Evolutionary conservation across 768 basidiomycete species (phyloP), one percentile per base, ranked within the genome.

Genomic region (Baorangia bicolor): DNA sequence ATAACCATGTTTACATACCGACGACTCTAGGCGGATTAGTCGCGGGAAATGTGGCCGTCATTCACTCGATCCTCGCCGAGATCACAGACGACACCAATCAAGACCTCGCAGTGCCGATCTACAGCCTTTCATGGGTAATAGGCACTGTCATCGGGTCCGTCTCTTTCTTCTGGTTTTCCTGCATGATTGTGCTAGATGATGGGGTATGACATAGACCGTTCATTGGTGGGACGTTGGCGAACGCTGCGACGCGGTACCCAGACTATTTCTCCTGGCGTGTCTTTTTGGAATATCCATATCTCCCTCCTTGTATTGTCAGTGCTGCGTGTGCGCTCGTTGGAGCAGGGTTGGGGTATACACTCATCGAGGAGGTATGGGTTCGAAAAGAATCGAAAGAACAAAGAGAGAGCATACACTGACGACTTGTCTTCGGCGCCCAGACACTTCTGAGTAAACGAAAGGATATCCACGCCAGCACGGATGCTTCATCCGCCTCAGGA

Each of bases 31-130:
- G 82, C n/a, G 86, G 86, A n/a, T 64, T 84, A 23, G 77, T 82
- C 56, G 79, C 81, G 10, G 86, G 84, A 37, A 87, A 82, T 56
- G 68, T 82, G 38, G 83, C 84, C 10, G 85, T 86, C 9, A 76
- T 87, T 30, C 81, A 84, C 49, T 81, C 81, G 2, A 77, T 84
- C 21, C 73, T 88, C 0, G 78, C 81, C 3, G 86, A 88, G 66
- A 72, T 88, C 27, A 84, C 85, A 9, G 83, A 88, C 62, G 65
- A 78, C 9, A 81, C 80, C 9, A 86, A 88, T 57, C 82, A 85
- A 68, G 78, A 80, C 6, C 60, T 77, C 23, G 83, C 82, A 14
- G 83, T 83, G 61, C 80, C 85, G 3, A 72, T 86, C 13, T 86
- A 82, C 59, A 80, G 79, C 11, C 68, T 86, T 13, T 76, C 78